phyloP scores from a whole-genome alignment of 2,329 filamentous ascomycete species.

The Beauveria australis region DNA sequence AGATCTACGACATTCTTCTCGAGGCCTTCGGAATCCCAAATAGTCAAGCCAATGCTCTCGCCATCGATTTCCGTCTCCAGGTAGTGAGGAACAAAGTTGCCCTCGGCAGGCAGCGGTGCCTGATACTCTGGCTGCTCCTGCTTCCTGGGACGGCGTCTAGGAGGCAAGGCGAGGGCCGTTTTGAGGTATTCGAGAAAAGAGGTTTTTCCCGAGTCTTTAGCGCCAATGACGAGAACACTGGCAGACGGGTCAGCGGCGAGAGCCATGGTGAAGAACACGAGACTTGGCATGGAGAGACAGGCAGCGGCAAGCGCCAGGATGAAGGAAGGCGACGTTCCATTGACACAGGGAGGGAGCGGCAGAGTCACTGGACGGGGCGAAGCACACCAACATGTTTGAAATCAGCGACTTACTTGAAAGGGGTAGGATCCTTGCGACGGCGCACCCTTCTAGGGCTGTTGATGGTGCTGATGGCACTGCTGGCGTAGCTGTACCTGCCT shows the following conservation, averaged over 20 bases:
- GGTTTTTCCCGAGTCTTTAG: slow-evolving; percentile 83
- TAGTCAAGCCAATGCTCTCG: slow-evolving; percentile 82
- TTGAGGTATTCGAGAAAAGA: slow-evolving; percentile 95
- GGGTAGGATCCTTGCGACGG: slow-evolving; percentile 92
- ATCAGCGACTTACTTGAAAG: slow-evolving; percentile 79
- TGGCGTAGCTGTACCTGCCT: slow-evolving; percentile 92
- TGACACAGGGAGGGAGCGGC: no score
- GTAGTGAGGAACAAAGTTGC: slow-evolving; percentile 80
- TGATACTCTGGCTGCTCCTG: slow-evolving; percentile 52
- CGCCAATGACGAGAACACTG: slow-evolving; percentile 85
- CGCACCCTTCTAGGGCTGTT: slow-evolving; percentile 89
- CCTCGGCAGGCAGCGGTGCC: slow-evolving; percentile 42
- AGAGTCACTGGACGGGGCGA: not conserved
- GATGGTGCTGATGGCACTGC: slow-evolving; percentile 80
- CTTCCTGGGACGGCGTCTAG: slow-evolving; percentile 60
- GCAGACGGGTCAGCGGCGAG: slow-evolving; percentile 6
- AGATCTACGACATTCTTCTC: slow-evolving; percentile 94
- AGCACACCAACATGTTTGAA: not conserved
- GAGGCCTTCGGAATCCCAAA: slow-evolving; percentile 94
- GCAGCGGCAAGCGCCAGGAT: no score
- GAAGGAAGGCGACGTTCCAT: no score
- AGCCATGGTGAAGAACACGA: not conserved
- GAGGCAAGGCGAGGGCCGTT: slow-evolving; percentile 72
- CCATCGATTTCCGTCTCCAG: slow-evolving; percentile 90
- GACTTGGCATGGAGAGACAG: not conserved